Conservation (phyloP, 1,284 basidiomycete species). For the Pyrrhoderma lamaoense region DNA sequence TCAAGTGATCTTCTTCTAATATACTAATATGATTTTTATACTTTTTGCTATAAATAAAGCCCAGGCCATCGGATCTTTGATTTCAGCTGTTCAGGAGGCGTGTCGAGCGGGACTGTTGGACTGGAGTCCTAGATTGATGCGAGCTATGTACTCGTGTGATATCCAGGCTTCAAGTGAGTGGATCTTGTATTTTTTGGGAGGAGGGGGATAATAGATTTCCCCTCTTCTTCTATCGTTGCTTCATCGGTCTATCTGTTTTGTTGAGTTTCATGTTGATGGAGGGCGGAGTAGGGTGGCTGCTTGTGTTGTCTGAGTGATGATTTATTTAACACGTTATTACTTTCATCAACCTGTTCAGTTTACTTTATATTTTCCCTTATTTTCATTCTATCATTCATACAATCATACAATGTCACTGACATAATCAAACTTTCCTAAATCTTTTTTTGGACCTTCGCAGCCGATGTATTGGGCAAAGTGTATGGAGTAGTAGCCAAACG, state of each 20-base stretch:
- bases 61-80: slow-evolving; percentile 84
- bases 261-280: too few relatives aligned
- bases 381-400: slow-evolving; percentile 6
- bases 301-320: too few relatives aligned
- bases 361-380: background rate
- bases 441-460: slow-evolving; percentile 35
- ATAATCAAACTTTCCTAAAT: background rate
- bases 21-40: too few relatives aligned
- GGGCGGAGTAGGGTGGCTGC: too few relatives aligned
- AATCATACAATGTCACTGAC: background rate
- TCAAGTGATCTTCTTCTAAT: too few relatives aligned
- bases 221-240: too few relatives aligned
- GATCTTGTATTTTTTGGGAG: background rate
- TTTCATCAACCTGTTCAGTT: too few relatives aligned
- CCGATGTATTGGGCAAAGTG: slow-evolving; percentile 96
- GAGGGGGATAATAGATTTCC: too few relatives aligned
- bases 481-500: slow-evolving; percentile 92
- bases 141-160: slow-evolving; percentile 99
- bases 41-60: slow-evolving; percentile 30
- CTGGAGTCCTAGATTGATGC: slow-evolving; percentile 95
- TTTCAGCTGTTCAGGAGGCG: slow-evolving; percentile 84
- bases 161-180: slow-evolving; percentile 93
- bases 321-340: too few relatives aligned
- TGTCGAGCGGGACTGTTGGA: slow-evolving; percentile 87
- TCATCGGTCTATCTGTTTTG: too few relatives aligned